phyloP scores from a whole-genome alignment of 1,284 basidiomycete species.

The Pyrrhoderma lamaoense region DNA sequence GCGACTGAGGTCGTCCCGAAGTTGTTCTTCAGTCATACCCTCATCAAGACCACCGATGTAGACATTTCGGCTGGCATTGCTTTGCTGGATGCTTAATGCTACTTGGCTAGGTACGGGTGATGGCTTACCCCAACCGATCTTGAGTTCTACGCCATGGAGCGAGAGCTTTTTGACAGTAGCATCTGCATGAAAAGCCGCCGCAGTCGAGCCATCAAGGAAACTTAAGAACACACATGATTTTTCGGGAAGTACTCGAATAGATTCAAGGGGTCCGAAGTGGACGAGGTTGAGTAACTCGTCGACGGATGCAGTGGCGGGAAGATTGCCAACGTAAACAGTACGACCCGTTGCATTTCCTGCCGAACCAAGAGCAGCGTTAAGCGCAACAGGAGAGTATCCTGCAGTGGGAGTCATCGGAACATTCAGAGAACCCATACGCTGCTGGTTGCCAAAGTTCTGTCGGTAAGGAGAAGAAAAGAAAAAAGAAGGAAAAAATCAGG shows the following conservation, averaged over 20 bases:
- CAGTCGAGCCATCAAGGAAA: slow-evolving; percentile 86
- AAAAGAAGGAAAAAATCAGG: slow-evolving; percentile 11
- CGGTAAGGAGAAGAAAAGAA: slow-evolving; percentile 9
- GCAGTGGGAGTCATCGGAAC: slow-evolving; percentile 51
- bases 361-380: slow-evolving; percentile 57
- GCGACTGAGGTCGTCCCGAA: slow-evolving; percentile 78
- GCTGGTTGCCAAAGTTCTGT: slow-evolving; percentile 38
- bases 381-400: slow-evolving; percentile 67
- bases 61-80: slow-evolving; percentile 88
- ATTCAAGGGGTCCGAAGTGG: slow-evolving; percentile 95
- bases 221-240: slow-evolving; percentile 98
- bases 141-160: slow-evolving; percentile 88
- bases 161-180: slow-evolving; percentile 88
- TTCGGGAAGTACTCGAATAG: slow-evolving; percentile 92
- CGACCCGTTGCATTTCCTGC: slow-evolving; percentile 64
- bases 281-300: slow-evolving; percentile 97
- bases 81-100: slow-evolving; percentile 78
- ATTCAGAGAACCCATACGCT: slow-evolving; percentile 55
- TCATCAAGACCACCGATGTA: slow-evolving; percentile 90
- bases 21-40: slow-evolving; percentile 78
- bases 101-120: slow-evolving; percentile 81
- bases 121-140: slow-evolving; percentile 94
- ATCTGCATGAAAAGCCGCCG: slow-evolving; percentile 92
- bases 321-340: slow-evolving; percentile 96
- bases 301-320: slow-evolving; percentile 92